phyloP scores from a whole-genome alignment of 257 asterid species.

The Dorcoceras hygrometricum region DNA sequence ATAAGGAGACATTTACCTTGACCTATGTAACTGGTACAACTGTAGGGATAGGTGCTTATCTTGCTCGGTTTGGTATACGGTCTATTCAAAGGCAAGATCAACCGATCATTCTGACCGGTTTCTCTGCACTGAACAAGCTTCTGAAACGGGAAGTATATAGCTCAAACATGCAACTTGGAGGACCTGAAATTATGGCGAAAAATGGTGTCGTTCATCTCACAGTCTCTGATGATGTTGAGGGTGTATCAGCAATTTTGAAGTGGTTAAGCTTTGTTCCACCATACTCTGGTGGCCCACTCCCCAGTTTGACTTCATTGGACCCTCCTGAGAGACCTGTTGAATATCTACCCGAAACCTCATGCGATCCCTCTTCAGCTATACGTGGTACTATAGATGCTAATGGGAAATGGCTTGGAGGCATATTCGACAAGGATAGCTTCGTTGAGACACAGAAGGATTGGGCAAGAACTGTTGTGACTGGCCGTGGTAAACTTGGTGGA shows the following conservation, averaged over 20 bases:
- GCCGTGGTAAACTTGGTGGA: conserved; percentile 94
- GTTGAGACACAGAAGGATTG: conserved; percentile 91
- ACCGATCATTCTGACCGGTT: conserved; percentile 93
- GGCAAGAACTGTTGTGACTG: conserved; percentile 98
- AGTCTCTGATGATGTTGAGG: conserved; percentile 96
- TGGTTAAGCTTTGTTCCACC: conserved; percentile 96
- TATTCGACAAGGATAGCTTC: conserved; percentile 83
- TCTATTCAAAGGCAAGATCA: conserved; percentile 85
- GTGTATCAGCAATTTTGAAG: conserved; percentile 74
- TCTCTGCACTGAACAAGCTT: conserved; percentile 93
- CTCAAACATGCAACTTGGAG: conserved; percentile 99
- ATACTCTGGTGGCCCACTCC: conserved; percentile 86
- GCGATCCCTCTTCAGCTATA: conserved; percentile 98
- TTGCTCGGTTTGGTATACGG: conserved; percentile 97
- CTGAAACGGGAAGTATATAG: conserved; percentile 94
- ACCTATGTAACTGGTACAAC: conserved; percentile 96
- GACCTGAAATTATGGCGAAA: conserved; percentile 98
- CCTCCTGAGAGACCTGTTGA: conserved; percentile 72
- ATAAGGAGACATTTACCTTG: conserved; percentile 83
- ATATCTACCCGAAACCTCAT: conserved; percentile 76
- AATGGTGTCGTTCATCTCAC: conserved; percentile 97
- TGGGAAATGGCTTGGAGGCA: conserved; percentile 91
- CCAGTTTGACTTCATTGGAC: conserved; percentile 59
- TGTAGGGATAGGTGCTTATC: conserved; percentile 97
- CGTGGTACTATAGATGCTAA: conserved; percentile 58